Base-by-base conservation (phyloP, 1,284 basidiomycete species). In the Marasmius tenuissimus region DNA sequence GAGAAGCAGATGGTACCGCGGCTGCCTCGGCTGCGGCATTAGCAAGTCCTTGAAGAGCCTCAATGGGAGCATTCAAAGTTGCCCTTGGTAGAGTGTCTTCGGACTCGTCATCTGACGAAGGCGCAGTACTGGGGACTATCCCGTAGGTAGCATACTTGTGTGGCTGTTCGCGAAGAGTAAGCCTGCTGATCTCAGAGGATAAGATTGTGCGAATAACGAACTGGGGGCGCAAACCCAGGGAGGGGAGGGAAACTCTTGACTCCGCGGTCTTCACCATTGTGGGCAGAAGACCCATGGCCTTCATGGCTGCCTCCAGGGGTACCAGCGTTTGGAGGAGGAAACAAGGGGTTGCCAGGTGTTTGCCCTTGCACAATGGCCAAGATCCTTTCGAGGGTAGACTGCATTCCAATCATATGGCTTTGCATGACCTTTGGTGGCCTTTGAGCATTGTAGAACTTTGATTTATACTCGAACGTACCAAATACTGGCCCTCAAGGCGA, bases 11-110 rank as follows among this genome's bases (percentile, higher is more conserved):
- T 2, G 92, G 85, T 2, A 83, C 90, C 4, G 92, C 90, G 0
- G 95, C 94, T 2, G 94, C 92, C 73, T 96, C 94, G 27, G 93
- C 95, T 4, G 94, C 94, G 2, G 94, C 94, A 72, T 97, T 96
- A 12, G 94, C 95, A 50, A 97, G 80, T 2, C 94, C 93, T 71
- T 97, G 92, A 38, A 97, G 79, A 4, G 95, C 95, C 72, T 97
- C 94, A 62, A 97, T 97, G 0, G 95, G 95, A 0, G 95, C 94
- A 64, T 92, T 93, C 65, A 96, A 78, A 39, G 89, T 86, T 33
- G 90, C 85, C 42, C 92, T 84, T 14, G 93, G 91, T 5, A 95
- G 78, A 0, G 93, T 91, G 63, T 94, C 92, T 68, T 95, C 93
- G 1, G 91, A 91, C 70, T 93, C 92, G 69, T 95, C 93, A 64